Evolutionary conservation across 2,329 filamentous ascomycete genomes (phyloP).

Genomic region (Aspergillus fischeri): DNA sequence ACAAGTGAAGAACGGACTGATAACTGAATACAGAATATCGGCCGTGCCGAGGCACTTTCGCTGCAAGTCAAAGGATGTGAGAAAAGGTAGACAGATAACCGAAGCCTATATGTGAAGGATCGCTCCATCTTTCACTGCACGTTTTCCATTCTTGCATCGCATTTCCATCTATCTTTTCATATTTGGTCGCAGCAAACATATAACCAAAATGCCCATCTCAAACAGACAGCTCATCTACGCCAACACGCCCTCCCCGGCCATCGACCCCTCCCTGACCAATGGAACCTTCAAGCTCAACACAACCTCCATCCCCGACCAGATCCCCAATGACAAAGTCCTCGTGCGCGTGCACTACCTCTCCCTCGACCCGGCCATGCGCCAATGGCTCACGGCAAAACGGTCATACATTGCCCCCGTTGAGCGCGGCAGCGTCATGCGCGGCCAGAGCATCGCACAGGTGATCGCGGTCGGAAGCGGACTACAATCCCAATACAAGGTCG

Average conservation of each 20-base stretch:
- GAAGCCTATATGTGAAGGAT: not conserved
- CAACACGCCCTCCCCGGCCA: slow-evolving; percentile 30
- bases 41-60: not conserved
- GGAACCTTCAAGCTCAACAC: slow-evolving; percentile 35
- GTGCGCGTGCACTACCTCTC: slow-evolving; percentile 60
- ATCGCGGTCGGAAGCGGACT: slow-evolving; percentile 50
- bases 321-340: slow-evolving; percentile 56
- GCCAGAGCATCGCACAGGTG: slow-evolving; percentile 57
- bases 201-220: slow-evolving; percentile 18
- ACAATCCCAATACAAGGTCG: slow-evolving; percentile 22
- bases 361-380: slow-evolving; percentile 72
- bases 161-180: not conserved
- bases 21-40: not conserved
- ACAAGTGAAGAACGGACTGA: not conserved
- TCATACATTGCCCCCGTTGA: slow-evolving; percentile 67
- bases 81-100: not conserved
- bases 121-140: not conserved
- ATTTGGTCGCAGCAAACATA: not conserved
- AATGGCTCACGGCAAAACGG: slow-evolving; percentile 58
- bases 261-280: slow-evolving; percentile 30
- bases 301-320: slow-evolving; percentile 22
- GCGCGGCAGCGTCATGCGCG: slow-evolving; percentile 66
- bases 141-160: slow-evolving; percentile 10
- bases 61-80: not conserved
- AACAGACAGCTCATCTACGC: slow-evolving; percentile 37